Conservation (phyloP, 805 yeast genomes). For the Pichia rugopelliculosa region DNA sequence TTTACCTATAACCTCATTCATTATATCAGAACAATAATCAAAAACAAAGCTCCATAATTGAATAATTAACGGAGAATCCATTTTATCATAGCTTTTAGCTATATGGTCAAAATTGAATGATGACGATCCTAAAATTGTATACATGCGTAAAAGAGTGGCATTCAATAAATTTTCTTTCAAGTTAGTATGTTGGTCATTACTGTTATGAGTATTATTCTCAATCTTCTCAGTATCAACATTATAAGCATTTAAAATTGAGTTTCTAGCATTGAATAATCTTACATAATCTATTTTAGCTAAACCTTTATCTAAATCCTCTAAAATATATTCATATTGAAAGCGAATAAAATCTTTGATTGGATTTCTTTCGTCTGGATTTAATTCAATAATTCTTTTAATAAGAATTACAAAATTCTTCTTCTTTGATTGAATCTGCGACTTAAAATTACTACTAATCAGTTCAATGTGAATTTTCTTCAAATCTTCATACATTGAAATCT, state of each 20-base stretch:
- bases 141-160: conserved; percentile 23
- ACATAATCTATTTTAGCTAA: conserved; percentile 34
- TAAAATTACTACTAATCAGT: conserved; percentile 18
- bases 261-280: conserved; percentile 34
- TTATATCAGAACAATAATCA: conserved; percentile 31
- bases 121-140: conserved; percentile 13
- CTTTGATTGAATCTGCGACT: conserved; percentile 7
- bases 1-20: conserved; percentile 27
- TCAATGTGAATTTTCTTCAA: conserved; percentile 32
- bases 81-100: conserved; percentile 20
- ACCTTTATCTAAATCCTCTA: conserved; percentile 32
- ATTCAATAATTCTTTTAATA: conserved; percentile 50
- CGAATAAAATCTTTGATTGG: conserved; percentile 61
- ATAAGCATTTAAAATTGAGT: conserved; percentile 33
- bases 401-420: conserved; percentile 31
- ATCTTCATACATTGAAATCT: conserved; percentile 44
- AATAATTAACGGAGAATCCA: conserved; percentile 46
- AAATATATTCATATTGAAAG: conserved; percentile 38
- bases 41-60: conserved; percentile 53
- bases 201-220: background rate
- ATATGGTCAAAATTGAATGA: conserved; percentile 24
- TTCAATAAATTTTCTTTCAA: conserved; percentile 16
- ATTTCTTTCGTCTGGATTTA: conserved; percentile 48
- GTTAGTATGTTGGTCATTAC: conserved; percentile 1
- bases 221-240: conserved; percentile 7